Evolutionary conservation across 225 moss, liverwort and hornwort species (phyloP).

Genomic region (Pseudoscleropodium purum): DNA sequence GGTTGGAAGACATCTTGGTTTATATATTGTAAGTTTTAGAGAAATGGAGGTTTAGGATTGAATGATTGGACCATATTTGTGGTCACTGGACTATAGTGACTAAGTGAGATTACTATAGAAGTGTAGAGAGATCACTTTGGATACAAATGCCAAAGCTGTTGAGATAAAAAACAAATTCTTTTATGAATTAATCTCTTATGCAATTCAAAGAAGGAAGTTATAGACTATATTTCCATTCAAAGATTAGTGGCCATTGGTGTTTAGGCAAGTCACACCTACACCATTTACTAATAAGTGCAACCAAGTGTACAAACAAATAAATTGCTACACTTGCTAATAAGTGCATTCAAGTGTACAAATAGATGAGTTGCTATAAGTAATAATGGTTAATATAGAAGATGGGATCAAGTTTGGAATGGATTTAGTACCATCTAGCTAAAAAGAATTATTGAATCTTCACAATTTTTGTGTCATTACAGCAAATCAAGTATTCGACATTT

Average conservation of each 20-base stretch:
- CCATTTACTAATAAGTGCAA: neutral
- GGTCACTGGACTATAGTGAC: neutral
- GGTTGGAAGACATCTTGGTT: slow-evolving; percentile 51
- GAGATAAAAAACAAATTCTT: neutral
- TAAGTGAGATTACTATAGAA: neutral
- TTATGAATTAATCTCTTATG: neutral
- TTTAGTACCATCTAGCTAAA: neutral
- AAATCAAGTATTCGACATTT: slow-evolving; percentile 41
- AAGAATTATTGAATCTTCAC: neutral
- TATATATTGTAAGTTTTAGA: slow-evolving; percentile 32
- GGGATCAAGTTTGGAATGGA: neutral
- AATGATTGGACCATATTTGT: neutral
- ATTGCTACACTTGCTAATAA: neutral
- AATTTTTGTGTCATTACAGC: slow-evolving; percentile 9
- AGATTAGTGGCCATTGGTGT: neutral
- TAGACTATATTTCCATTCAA: neutral
- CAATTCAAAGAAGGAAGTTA: neutral
- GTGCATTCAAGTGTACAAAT: neutral
- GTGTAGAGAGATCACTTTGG: neutral
- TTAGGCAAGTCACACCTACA: neutral
- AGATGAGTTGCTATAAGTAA: neutral
- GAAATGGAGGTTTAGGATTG: neutral
- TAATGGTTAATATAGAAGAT: neutral
- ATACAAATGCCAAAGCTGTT: neutral
- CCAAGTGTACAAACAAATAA: neutral